phyloP scores from a whole-genome alignment of 257 asterid species.

The Linderniella brevidens region DNA sequence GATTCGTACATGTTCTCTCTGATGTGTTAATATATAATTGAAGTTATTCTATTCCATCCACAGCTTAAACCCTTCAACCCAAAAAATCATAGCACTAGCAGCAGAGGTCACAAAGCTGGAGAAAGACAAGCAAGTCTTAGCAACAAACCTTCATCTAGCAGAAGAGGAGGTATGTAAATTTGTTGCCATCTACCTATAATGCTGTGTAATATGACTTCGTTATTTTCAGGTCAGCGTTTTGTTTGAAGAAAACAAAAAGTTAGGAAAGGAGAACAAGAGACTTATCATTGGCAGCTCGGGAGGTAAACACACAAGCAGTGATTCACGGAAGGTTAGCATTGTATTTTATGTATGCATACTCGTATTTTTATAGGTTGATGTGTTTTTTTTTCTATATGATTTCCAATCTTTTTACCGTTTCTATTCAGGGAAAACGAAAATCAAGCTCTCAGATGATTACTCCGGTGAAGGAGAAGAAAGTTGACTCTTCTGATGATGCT shows the following conservation, averaged over 20 bases:
- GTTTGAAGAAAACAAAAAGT: slow-evolving; percentile 42
- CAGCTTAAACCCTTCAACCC: slow-evolving; percentile 55
- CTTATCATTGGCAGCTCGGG: slow-evolving; percentile 28
- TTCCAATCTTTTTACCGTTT: not conserved
- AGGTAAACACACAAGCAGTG: slow-evolving; percentile 30
- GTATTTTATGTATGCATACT: slow-evolving; percentile 37
- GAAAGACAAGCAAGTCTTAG: slow-evolving; percentile 55
- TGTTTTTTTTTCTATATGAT: not conserved
- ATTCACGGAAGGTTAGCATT: slow-evolving; percentile 41
- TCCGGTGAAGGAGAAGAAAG: slow-evolving; percentile 37
- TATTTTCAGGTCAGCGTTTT: slow-evolving; percentile 39
- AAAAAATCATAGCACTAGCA: slow-evolving; percentile 44
- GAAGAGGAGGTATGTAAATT: slow-evolving; percentile 69
- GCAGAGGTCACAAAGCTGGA: slow-evolving; percentile 41
- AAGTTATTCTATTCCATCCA: slow-evolving; percentile 1
- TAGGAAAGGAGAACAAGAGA: slow-evolving; percentile 42
- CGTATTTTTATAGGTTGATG: not conserved
- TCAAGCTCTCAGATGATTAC: slow-evolving; percentile 41
- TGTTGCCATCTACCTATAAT: not conserved
- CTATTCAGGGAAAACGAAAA: slow-evolving; percentile 55
- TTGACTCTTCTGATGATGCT: slow-evolving; percentile 10
- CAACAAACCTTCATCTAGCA: slow-evolving; percentile 56
- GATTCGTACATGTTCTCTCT: not conserved
- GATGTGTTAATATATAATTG: not conserved
- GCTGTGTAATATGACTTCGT: not conserved